A percentile compares a stretch with the other conserved stretches of the same genome.
Evolutionary conservation across 2,329 filamentous ascomycete species (phyloP).

Genomic region (Trichoderma oligosporum): DNA sequence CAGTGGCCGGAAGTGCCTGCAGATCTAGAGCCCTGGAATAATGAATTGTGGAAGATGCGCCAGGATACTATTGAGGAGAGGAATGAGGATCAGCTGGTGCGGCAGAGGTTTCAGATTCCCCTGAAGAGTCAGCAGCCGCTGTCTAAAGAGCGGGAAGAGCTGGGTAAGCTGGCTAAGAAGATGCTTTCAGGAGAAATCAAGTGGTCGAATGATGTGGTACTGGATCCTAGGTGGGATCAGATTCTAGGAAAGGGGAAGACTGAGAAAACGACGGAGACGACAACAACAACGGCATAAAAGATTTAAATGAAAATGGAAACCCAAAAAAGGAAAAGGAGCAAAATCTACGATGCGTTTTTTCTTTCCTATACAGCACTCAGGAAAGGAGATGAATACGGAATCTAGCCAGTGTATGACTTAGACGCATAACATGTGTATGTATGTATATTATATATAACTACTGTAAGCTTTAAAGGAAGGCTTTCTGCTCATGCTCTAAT

Average conservation of each 20-base stretch:
- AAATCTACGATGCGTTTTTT: background rate
- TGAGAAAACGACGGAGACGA: constrained; percentile 27
- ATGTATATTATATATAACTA: constrained; percentile 25
- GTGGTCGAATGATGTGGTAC: constrained; percentile 52
- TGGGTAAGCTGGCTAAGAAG: constrained; percentile 62
- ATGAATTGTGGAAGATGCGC: constrained; percentile 53
- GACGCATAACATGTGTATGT: constrained; percentile 30
- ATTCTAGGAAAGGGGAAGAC: constrained; percentile 27
- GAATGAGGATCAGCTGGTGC: constrained; percentile 33
- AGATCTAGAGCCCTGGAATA: constrained; percentile 62
- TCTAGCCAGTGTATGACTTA: constrained; percentile 29
- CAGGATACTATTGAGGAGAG: constrained; percentile 45
- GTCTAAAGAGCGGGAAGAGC: constrained; percentile 40
- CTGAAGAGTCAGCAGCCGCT: constrained; percentile 41
- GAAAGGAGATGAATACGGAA: background rate
- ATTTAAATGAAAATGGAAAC: background rate
- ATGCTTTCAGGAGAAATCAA: constrained; percentile 57
- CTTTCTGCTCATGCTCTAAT: background rate
- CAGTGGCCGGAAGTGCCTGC: constrained; percentile 73
- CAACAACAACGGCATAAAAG: constrained; percentile 19
- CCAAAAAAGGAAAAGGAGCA: background rate
- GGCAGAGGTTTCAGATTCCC: constrained; percentile 35
- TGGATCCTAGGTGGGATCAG: constrained; percentile 48
- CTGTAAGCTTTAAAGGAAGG: constrained; percentile 25
- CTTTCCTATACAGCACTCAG: background rate